phyloP scores from a whole-genome alignment of 805 yeast species.

The Metschnikowia drakensbergensis region DNA sequence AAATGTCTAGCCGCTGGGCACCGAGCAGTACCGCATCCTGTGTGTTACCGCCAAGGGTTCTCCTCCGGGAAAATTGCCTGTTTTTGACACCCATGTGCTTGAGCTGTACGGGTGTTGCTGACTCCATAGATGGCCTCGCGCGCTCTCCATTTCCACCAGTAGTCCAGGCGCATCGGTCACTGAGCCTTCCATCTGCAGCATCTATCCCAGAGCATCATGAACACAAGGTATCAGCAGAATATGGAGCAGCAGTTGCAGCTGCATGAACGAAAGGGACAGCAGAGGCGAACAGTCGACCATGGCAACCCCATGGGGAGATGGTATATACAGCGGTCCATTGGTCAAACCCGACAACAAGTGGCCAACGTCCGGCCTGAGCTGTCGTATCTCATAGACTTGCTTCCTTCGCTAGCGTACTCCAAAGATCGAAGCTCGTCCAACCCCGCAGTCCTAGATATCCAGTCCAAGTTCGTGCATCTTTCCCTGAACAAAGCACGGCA shows the following conservation, averaged over 20 bases:
- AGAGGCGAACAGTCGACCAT: constrained; percentile 72
- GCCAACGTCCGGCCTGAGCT: constrained; percentile 67
- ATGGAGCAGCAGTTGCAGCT: constrained; percentile 42
- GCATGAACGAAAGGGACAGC: constrained; percentile 50
- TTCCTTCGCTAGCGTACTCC: constrained; percentile 63
- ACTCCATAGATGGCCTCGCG: no score
- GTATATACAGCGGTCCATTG: constrained; percentile 44
- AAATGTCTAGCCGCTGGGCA: no score
- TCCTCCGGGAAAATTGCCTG: no score
- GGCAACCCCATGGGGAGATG: constrained; percentile 71
- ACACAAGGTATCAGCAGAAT: constrained; percentile 21
- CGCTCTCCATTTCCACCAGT: neutral
- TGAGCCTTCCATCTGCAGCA: neutral
- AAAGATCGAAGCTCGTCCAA: constrained; percentile 27
- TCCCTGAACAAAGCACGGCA: constrained; percentile 89
- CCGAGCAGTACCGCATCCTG: no score
- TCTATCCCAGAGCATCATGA: neutral
- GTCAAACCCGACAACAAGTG: constrained; percentile 40
- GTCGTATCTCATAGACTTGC: constrained; percentile 56
- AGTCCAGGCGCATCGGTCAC: neutral
- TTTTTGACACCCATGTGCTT: no score
- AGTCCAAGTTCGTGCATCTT: constrained; percentile 82
- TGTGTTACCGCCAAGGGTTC: no score
- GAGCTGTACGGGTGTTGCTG: no score
- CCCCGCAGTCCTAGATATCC: constrained; percentile 55